phyloP scores from a whole-genome alignment of 148 eudicot species.

The Rhododendron ovatum region DNA sequence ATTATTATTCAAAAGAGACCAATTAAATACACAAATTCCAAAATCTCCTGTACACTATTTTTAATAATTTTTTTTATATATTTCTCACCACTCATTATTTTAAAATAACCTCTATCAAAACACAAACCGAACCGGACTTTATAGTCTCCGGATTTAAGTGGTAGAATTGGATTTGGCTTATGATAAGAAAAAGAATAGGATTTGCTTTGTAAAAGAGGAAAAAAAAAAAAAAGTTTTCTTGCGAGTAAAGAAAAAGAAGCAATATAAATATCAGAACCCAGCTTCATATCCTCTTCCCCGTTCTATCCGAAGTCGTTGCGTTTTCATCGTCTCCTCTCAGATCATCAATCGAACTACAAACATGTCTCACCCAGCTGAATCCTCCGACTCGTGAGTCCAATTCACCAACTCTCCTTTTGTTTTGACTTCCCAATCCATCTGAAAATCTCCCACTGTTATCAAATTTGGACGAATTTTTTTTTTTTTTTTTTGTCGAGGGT shows the following conservation, averaged over 20 bases:
- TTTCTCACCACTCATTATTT: no score
- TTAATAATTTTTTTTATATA: no score
- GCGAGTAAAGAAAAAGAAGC: background rate
- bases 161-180: background rate
- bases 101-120: no score
- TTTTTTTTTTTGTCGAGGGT: background rate
- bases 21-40: no score
- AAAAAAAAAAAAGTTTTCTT: background rate
- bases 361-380: constrained; percentile 60
- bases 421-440: background rate
- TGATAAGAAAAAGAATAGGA: background rate
- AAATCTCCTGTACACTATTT: no score
- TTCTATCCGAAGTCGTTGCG: background rate
- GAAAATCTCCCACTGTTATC: background rate
- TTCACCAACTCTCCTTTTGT: background rate
- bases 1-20: no score
- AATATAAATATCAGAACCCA: background rate
- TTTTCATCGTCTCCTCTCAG: background rate
- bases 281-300: background rate
- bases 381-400: constrained; percentile 59
- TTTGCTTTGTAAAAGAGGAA: no score
- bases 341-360: background rate
- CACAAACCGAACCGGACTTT: no score
- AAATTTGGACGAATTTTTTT: background rate
- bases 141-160: no score